Evolutionary conservation across 31 red algal species (phyloP).

Genomic region (Asparagopsis taxiformis): DNA sequence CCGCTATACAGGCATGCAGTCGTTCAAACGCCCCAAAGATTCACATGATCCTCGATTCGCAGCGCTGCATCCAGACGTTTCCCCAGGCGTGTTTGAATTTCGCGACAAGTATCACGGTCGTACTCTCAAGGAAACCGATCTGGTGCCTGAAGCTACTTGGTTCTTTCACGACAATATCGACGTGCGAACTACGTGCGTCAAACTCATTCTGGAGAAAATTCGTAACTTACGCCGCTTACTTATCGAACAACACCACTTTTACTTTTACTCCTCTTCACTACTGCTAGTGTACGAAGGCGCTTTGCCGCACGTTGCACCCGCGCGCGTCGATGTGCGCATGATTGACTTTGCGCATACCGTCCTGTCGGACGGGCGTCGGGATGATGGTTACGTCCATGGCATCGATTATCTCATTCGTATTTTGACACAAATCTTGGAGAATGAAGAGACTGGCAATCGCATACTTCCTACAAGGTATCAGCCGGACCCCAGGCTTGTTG

Average conservation of each 20-base stretch:
- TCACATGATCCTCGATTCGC: neutral
- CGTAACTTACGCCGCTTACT: neutral
- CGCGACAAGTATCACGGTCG: conserved; percentile 78
- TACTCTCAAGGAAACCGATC: conserved; percentile 47
- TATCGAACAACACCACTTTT: conserved; percentile 56
- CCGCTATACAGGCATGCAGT: conserved; percentile 92
- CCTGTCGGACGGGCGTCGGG: conserved; percentile 38
- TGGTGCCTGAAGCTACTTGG: conserved; percentile 57
- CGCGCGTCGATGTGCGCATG: conserved; percentile 80
- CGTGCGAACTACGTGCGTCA: conserved; percentile 27
- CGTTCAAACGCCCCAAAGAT: conserved; percentile 41
- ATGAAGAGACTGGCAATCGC: conserved; percentile 1
- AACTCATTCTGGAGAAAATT: conserved; percentile 19
- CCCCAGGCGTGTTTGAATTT: conserved; percentile 13
- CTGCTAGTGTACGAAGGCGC: conserved; percentile 94
- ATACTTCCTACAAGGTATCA: neutral
- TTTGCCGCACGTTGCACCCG: neutral
- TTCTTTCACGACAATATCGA: conserved; percentile 77
- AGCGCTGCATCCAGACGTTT: neutral
- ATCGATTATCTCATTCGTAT: conserved; percentile 60
- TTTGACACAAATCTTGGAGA: conserved; percentile 22
- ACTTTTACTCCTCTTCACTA: conserved; percentile 92
- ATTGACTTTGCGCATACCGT: conserved; percentile 99
- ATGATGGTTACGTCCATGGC: conserved; percentile 80
- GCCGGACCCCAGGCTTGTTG: neutral